Base-by-base conservation (phyloP, 1,139 yeast species). In the Schwanniomyces etchellsii region DNA sequence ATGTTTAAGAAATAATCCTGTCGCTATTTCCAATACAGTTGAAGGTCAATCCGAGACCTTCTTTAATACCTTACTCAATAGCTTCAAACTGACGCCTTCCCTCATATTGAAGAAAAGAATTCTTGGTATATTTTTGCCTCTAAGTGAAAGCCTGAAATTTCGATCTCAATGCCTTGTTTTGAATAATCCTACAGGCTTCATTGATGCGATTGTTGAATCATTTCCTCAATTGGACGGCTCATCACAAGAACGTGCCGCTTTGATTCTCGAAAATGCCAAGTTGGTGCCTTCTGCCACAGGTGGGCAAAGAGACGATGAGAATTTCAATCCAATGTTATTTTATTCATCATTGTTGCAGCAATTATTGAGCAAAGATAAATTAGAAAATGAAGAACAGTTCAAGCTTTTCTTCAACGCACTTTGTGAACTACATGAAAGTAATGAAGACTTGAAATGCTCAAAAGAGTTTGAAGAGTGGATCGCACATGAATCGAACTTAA, bases 1-100 rank as follows among this genome's bases (percentile, higher is more conserved):
- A 5, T 54, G 80, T 3, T 60, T 85, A 31, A 68, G 95, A 44
- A 86, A 86, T 49, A 86, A 86, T 47, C 78, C 79, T 0, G 73
- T 70, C 2, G 89, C 95, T 0, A 56, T 77, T 11, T 33, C 34
- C 3, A 44, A 47, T 29, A 38, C 55, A n/a, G 31, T 57, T 23
- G 24, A 28, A 3, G 36, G 42, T 6, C 42, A 43, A 23, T 35
- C 45, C n/a, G 26, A 28, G 4, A 28, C 24, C 5, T 38, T 48
- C 39, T 32, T 44, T n/a, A 29, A 29, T 5, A 32, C 34, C 7
- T 37, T 59, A 10, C 40, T 60, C n/a, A 24, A 28, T 1, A 40
- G 42, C 6, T 41, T 60, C 17, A 22, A 36, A 1, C 26, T 43
- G 16, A 16, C 24, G 0, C 39, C 45, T 22, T 35, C 56, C 2